Conservation (phyloP, 305 asterid species). For the Striga hermonthica region DNA sequence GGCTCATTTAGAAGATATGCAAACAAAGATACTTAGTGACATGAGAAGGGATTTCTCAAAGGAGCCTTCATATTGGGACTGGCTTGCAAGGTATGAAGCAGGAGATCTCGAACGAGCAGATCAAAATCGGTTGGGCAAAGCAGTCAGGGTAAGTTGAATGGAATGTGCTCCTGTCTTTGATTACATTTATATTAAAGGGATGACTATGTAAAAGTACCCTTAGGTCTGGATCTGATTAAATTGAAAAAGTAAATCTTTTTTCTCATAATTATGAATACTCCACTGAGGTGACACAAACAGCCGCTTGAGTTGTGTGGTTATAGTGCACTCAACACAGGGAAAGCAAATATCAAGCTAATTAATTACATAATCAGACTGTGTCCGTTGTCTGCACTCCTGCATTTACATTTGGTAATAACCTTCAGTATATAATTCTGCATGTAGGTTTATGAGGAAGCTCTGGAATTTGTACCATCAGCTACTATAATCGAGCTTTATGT, state of each 20-base stretch:
- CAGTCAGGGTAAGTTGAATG: slow-evolving; percentile 51
- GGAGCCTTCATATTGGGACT: slow-evolving; percentile 79
- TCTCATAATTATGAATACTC: neutral
- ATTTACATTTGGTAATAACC: slow-evolving; percentile 27
- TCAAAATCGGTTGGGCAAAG: slow-evolving; percentile 44
- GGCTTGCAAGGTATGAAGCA: slow-evolving; percentile 76
- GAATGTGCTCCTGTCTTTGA: neutral
- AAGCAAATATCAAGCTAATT: neutral
- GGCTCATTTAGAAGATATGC: slow-evolving; percentile 58
- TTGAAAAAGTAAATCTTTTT: neutral
- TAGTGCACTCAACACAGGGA: no score
- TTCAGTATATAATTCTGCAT: slow-evolving; percentile 16
- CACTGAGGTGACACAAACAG: no score
- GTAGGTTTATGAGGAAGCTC: slow-evolving; percentile 84
- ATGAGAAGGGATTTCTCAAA: slow-evolving; percentile 61
- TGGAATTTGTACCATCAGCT: slow-evolving; percentile 55
- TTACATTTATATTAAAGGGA: slow-evolving; percentile 4
- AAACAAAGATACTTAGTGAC: slow-evolving; percentile 54
- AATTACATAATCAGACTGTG: neutral
- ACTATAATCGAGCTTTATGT: slow-evolving; percentile 54
- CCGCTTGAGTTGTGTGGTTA: no score
- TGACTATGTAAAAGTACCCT: neutral
- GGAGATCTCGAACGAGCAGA: slow-evolving; percentile 33
- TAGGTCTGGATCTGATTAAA: neutral
- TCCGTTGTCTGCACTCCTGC: neutral